phyloP scores from a whole-genome alignment of 192 early-diverging fungal genomes.

The Coemansia sp. region DNA sequence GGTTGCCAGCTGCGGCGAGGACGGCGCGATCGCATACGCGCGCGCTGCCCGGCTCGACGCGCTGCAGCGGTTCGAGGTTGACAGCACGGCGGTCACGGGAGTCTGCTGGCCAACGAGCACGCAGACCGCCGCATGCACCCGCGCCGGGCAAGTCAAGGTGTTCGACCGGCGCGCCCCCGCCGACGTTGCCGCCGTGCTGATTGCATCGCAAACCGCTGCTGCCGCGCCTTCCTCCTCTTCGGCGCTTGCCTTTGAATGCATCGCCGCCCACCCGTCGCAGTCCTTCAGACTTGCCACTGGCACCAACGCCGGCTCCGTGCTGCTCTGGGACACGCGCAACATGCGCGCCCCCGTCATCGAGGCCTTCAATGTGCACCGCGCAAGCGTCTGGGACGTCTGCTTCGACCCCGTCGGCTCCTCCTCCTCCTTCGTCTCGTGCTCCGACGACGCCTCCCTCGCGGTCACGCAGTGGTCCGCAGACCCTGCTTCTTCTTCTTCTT shows the following conservation, averaged over 20 bases:
- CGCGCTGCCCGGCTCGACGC: slow-evolving; percentile 24
- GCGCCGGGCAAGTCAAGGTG: slow-evolving; percentile 51
- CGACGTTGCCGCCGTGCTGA: slow-evolving; percentile 33
- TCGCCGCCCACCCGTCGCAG: slow-evolving; percentile 53
- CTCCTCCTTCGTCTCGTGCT: slow-evolving; percentile 41
- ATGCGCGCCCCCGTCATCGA: slow-evolving; percentile 29
- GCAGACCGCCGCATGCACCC: slow-evolving; percentile 42
- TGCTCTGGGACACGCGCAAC: slow-evolving; percentile 53
- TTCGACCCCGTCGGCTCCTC: slow-evolving; percentile 38
- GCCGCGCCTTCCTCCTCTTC: background rate
- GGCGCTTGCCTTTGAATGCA: slow-evolving; percentile 40
- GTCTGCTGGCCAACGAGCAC: slow-evolving; percentile 50
- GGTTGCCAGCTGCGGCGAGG: slow-evolving; percentile 55
- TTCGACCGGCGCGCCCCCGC: slow-evolving; percentile 42
- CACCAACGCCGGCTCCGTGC: slow-evolving; percentile 31
- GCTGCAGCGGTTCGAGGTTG: slow-evolving; percentile 33
- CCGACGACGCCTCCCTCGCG: slow-evolving; percentile 49
- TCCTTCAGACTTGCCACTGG: slow-evolving; percentile 50
- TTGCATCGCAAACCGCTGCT: slow-evolving; percentile 11
- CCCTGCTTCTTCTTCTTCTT: too few relatives aligned
- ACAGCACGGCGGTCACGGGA: slow-evolving; percentile 44
- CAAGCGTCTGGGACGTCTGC: slow-evolving; percentile 43
- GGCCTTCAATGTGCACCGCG: slow-evolving; percentile 38
- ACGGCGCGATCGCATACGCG: slow-evolving; percentile 34
- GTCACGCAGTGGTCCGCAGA: slow-evolving; percentile 37